Evolutionary conservation across 495 filamentous ascomycete species (phyloP), one percentile per base, ranked within the genome.

Genomic region (Penicillium angulare): DNA sequence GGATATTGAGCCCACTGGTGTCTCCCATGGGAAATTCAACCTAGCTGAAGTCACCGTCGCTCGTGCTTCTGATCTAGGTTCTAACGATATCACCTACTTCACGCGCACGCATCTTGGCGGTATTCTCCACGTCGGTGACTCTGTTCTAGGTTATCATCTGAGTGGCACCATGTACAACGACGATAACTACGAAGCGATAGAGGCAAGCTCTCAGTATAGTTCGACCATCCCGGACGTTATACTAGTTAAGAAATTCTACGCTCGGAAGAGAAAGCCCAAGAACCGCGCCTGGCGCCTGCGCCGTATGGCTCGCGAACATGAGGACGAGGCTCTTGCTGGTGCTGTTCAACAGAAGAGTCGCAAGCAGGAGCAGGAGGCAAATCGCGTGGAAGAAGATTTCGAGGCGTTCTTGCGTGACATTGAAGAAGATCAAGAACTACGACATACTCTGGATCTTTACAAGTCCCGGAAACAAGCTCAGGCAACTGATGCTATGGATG

Each of bases 321-420:
- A 86, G 38, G 79, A 95, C 65, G 78, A 95, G 67, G 63, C 61
- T 3, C 39, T 46, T 18, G 84, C 45, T 33, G 50, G 33, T 21
- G 51, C 20, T 40, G 23, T 34, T 32, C 43, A 55, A 7, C 43
- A 55, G 9, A 51, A 33, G 0, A 62, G 83, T 27, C 82, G 85
- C 68, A 88, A 90, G 65, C 74, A 89, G 43, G 61, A 69, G 24
- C 56, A 67, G 35, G 92, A 97, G 64, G 85, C 88, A 55, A 87
- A 90, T 45, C 79, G 83, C 36, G 83, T 90, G 62, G 95, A 97
- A 55, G 77, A 82, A 32, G 93, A 99, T 68, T 97, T 90, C 64
- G 95, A 99, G 76, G 83, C 88, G 83, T 99, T 99, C 82, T 72
- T 99, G 72, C 83, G 88, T 33, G 95, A 97, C 68, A 87, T 99